Evolutionary conservation across 169 alveolate species (phyloP).

Genomic region (Ichthyophthirius multifiliis): DNA sequence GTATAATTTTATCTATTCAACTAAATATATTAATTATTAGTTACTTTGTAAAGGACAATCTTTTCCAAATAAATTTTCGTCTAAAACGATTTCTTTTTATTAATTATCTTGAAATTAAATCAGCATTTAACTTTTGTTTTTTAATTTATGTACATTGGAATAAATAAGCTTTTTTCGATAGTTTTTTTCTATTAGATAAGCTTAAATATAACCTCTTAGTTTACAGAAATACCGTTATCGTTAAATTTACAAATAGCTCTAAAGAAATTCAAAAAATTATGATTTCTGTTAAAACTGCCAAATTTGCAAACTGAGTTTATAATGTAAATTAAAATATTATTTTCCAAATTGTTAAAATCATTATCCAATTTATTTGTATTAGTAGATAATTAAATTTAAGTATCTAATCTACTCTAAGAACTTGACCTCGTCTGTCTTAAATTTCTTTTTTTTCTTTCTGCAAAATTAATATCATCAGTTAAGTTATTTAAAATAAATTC

Average conservation of each 20-base stretch:
- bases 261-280: slow-evolving; percentile 20
- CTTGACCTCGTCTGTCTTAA: background rate
- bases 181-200: background rate
- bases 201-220: slow-evolving; percentile 20
- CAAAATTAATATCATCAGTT: slow-evolving; percentile 16
- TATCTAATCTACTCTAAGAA: background rate
- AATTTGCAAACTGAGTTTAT: no score
- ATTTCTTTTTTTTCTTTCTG: background rate
- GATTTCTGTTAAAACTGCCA: no score
- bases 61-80: background rate
- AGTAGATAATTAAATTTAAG: background rate
- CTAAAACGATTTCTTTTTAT: background rate
- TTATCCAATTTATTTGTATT: no score
- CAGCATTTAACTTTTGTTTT: no score
- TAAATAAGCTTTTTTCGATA: background rate
- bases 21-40: background rate
- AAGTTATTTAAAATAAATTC: slow-evolving; percentile 25
- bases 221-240: slow-evolving; percentile 36
- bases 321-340: no score
- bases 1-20: slow-evolving; percentile 14
- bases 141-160: no score
- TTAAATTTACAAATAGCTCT: slow-evolving; percentile 36
- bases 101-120: background rate
- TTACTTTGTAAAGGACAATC: background rate
- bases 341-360: no score